Evolutionary conservation across 2,329 filamentous ascomycete species (phyloP), one percentile per base, ranked within the genome.

Genomic region (Calonectria hongkongensis): DNA sequence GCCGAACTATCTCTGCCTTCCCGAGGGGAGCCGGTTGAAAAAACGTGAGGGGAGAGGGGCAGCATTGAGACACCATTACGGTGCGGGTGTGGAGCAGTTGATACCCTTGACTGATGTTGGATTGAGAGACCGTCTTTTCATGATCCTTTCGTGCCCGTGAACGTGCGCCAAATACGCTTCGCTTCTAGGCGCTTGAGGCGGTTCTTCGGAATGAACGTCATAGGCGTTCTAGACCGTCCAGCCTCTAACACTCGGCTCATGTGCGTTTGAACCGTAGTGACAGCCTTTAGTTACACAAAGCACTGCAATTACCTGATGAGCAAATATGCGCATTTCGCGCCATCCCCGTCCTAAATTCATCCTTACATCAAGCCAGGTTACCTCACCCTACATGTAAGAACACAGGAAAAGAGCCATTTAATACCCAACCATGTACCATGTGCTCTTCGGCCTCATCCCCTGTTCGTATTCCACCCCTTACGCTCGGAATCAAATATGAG

Each of bases 61-160:
- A 47, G 63, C 62, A 62, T 71, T 71, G 58, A 63, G 36, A 25
- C 10, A 28, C 30, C 33, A 68, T 63, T 71, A 68, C 70, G 65
- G 65, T 68, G 43, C 30, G 41, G 33, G 25, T 27, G 54, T 25
- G 33, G 36, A 13, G 33, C 54, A 18, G 15, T 58, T 15, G 15
- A 41, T 27, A n/a, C n/a, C 25, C 9, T 45, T n/a, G 27, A 63
- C 58, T 8, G n/a, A n/a, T 12, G 41, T 33, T 41, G 39, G 10
- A 43, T 63, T 30, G n/a, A 33, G n/a, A 43, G 39, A 18, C 25
- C 21, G 27, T 51, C 13, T 41, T 41, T 21, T 28, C 41, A 63
- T 18, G 13, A 47, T 28, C 39, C 39, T 45, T 18, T 10, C 36
- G 10, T 27, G 33, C 15, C 45, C 33, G 47, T 41, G n/a, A 16